A percentile compares a stretch with the other conserved stretches of the same genome.
Conservation (phyloP, 768 basidiomycete genomes). For the Suillus subluteus region DNA sequence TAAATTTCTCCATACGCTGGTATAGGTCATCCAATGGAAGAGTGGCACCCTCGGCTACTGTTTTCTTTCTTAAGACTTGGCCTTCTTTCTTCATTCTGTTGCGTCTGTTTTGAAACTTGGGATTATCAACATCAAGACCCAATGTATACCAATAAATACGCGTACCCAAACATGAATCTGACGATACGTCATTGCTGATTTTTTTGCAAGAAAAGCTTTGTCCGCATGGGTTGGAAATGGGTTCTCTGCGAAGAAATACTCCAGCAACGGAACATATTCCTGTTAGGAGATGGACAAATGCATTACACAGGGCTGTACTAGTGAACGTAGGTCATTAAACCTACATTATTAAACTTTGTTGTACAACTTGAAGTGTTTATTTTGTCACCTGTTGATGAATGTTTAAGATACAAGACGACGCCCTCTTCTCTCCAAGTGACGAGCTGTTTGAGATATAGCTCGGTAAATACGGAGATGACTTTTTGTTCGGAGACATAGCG, state of each 20-base stretch:
- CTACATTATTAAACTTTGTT: not conserved
- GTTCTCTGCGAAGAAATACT: conserved; percentile 51
- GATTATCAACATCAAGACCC: not conserved
- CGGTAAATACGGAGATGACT: rapidly evolving
- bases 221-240: conserved; percentile 50
- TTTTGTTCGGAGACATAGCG: not conserved
- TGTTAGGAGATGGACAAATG: conserved; percentile 18
- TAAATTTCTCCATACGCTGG: conserved; percentile 29
- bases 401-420: not conserved
- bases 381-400: not conserved
- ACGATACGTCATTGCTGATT: conserved; percentile 44
- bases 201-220: conserved; percentile 42
- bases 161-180: conserved; percentile 63
- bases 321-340: not conserved
- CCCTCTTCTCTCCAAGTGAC: rapidly evolving
- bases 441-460: not conserved
- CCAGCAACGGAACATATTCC: conserved; percentile 50
- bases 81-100: conserved; percentile 26
- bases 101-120: conserved; percentile 59
- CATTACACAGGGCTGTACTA: not conserved
- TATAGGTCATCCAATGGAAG: conserved; percentile 30
- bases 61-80: conserved; percentile 34
- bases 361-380: rapidly evolving
- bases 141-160: not conserved
- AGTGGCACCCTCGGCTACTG: conserved; percentile 23